Percentiles rank a stretch among this genome's conserved stretches.
These are phyloP conservation scores for Berberis thunbergii DNA, from an alignment of 164 flowering plant species.

Conservation along the genomic window DNA sequence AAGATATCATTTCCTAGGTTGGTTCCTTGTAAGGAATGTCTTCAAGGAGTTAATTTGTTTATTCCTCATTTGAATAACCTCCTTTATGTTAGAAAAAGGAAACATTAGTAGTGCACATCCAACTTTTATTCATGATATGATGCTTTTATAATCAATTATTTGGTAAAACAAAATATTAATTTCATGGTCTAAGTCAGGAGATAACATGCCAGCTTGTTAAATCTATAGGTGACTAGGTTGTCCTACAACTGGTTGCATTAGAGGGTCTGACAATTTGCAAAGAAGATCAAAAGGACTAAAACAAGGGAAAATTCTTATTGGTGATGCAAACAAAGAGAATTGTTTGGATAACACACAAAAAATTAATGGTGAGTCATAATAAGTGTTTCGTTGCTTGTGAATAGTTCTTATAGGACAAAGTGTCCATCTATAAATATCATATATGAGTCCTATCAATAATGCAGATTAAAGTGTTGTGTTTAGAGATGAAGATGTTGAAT, in stretches of 20 bases:
- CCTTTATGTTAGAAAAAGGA: too few species aligned
- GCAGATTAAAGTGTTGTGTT: too few species aligned
- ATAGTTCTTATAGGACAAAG: not conserved
- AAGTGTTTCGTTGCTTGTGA: not conserved
- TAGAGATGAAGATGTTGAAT: too few species aligned
- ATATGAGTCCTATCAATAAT: too few species aligned
- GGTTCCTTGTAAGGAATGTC: too few species aligned
- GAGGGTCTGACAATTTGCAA: slow-evolving; percentile 58
- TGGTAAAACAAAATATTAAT: not conserved
- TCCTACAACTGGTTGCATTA: slow-evolving; percentile 51
- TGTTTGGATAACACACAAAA: slow-evolving; percentile 13
- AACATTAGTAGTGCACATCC: too few species aligned
- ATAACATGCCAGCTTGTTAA: slow-evolving; percentile 70
- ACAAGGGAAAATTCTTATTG: slow-evolving; percentile 17
- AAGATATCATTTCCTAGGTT: too few species aligned
- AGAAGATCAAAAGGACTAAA: slow-evolving; percentile 40
- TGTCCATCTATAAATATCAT: not conserved
- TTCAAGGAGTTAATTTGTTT: too few species aligned
- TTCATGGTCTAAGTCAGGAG: slow-evolving; percentile 35
- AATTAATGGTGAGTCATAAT: slow-evolving; percentile 28
- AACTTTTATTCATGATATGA: too few species aligned
- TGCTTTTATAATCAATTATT: too few species aligned
- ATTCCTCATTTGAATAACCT: too few species aligned
- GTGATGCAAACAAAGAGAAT: slow-evolving; percentile 27
- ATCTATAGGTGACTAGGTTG: slow-evolving; percentile 46